A percentile compares a stretch with the other conserved stretches of the same genome.
These are phyloP conservation scores for Geotrichum cucujoidarum DNA, from an alignment of 1,139 yeast species.

Conservation along the genomic window DNA sequence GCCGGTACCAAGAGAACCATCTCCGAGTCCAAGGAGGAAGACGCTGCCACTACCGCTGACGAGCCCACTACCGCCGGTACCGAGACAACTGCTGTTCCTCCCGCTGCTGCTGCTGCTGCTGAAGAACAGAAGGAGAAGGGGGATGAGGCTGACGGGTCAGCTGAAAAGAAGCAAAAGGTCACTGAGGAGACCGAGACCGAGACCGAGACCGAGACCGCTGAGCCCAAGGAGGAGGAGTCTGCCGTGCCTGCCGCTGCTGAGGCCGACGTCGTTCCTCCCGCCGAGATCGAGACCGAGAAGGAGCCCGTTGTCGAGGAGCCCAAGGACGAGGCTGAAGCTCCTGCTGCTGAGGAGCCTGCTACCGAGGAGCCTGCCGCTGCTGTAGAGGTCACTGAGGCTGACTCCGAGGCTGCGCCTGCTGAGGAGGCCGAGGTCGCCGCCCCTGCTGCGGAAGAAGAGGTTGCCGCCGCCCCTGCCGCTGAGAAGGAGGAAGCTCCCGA, in stretches of 20 bases:
- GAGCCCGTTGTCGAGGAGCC: conserved; percentile 1
- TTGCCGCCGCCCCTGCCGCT: conserved; percentile 1
- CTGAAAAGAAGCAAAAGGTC: conserved; percentile 1
- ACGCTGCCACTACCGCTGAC: not conserved
- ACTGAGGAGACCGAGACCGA: conserved; percentile 1
- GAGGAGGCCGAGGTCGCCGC: conserved; percentile 2
- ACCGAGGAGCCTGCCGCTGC: not conserved
- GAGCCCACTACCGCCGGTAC: not conserved
- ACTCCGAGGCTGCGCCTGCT: not conserved
- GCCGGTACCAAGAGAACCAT: not conserved
- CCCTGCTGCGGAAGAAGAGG: not conserved
- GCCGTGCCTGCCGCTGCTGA: conserved; percentile 5
- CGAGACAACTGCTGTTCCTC: not conserved
- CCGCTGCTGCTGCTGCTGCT: conserved; percentile 2
- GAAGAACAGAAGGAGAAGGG: conserved; percentile 2
- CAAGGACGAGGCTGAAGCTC: not conserved
- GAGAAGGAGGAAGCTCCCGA: not conserved
- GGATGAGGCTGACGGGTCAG: conserved; percentile 2
- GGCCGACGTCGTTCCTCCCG: not conserved
- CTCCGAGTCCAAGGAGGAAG: not conserved
- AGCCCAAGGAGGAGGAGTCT: not conserved
- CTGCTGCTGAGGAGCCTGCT: conserved; percentile 3
- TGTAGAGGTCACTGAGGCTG: not conserved
- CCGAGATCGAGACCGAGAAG: not conserved
- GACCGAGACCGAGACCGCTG: not conserved